Evolutionary conservation across 1,139 yeast genomes (phyloP).

Genomic region (Wickerhamomyces sp.): DNA sequence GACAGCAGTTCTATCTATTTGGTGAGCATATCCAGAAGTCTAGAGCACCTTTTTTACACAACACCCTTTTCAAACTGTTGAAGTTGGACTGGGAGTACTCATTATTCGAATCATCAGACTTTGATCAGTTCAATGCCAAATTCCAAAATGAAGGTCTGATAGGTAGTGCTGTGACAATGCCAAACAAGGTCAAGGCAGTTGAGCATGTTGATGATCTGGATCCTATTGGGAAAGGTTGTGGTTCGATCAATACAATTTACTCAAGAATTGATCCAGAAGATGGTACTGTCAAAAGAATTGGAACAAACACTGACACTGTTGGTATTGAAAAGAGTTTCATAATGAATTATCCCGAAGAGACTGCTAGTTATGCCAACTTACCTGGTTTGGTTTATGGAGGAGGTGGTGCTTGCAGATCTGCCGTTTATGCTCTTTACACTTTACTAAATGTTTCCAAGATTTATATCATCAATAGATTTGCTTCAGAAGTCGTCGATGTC

Average conservation of each 20-base stretch:
- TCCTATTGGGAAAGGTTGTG: conserved; percentile 20
- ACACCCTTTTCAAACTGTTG: conserved; percentile 15
- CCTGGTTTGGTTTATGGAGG: conserved; percentile 23
- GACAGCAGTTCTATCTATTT: conserved; percentile 18
- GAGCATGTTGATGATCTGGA: conserved; percentile 17
- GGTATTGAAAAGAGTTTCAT: conserved; percentile 18
- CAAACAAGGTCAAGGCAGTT: conserved; percentile 20
- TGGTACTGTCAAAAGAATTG: conserved; percentile 9
- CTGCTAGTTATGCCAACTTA: conserved; percentile 4
- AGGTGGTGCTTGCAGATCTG: conserved; percentile 24
- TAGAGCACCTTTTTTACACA: conserved; percentile 20
- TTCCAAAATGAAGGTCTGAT: conserved; percentile 10
- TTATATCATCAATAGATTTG: conserved; percentile 20
- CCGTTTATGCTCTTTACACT: conserved; percentile 19
- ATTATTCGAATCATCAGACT: conserved; percentile 18
- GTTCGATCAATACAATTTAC: conserved; percentile 22
- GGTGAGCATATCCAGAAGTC: conserved; percentile 21
- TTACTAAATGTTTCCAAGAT: conserved; percentile 20
- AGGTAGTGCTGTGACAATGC: conserved; percentile 23
- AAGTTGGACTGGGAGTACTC: conserved; percentile 17
- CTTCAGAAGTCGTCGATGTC: conserved; percentile 16
- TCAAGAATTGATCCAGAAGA: conserved; percentile 5
- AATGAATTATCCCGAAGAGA: conserved; percentile 17
- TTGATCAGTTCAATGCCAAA: conserved; percentile 9
- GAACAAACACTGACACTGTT: conserved; percentile 22